Percentiles rank a stretch among this genome's conserved stretches.
Conservation (phyloP, 768 basidiomycete species). For the Russula dissimulans region DNA sequence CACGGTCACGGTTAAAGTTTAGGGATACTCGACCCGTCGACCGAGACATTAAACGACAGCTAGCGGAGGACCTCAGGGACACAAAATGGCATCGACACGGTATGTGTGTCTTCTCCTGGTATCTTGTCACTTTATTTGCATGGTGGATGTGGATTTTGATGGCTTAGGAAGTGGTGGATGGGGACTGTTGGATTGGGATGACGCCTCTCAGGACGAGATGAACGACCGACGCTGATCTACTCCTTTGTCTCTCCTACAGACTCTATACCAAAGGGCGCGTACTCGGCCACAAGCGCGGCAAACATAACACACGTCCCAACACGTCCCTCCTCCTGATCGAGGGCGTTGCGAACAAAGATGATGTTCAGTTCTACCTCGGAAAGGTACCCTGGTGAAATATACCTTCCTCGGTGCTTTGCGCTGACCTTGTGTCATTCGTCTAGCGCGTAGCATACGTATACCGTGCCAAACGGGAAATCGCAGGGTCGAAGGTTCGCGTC, state of each 20-base stretch:
- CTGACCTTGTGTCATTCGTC: not conserved
- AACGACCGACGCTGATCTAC: constrained; percentile 7
- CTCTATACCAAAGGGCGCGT: constrained; percentile 95
- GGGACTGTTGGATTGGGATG: constrained; percentile 21
- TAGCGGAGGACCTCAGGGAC: constrained; percentile 26
- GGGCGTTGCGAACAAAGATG: constrained; percentile 87
- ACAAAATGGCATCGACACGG: constrained; percentile 77
- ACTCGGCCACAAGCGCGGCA: constrained; percentile 96
- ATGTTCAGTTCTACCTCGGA: constrained; percentile 96
- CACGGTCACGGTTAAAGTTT: constrained; percentile 14
- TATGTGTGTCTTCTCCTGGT: constrained; percentile 31
- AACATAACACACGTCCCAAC: constrained; percentile 93
- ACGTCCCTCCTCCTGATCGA: constrained; percentile 96
- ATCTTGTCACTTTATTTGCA: not conserved
- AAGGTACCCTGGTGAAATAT: constrained; percentile 53
- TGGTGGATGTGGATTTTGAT: constrained; percentile 19
- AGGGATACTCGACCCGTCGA: not conserved
- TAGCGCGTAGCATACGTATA: constrained; percentile 98
- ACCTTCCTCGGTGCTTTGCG: not conserved
- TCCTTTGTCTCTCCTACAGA: constrained; percentile 36
- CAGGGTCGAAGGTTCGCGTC: constrained; percentile 91
- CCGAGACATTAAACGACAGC: constrained; percentile 21
- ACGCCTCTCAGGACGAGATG: not conserved
- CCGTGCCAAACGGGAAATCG: constrained; percentile 89
- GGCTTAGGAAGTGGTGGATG: constrained; percentile 39